Evolutionary conservation across 257 asterid species (phyloP), one percentile per base, ranked within the genome.

Genomic region (Rhazya stricta): DNA sequence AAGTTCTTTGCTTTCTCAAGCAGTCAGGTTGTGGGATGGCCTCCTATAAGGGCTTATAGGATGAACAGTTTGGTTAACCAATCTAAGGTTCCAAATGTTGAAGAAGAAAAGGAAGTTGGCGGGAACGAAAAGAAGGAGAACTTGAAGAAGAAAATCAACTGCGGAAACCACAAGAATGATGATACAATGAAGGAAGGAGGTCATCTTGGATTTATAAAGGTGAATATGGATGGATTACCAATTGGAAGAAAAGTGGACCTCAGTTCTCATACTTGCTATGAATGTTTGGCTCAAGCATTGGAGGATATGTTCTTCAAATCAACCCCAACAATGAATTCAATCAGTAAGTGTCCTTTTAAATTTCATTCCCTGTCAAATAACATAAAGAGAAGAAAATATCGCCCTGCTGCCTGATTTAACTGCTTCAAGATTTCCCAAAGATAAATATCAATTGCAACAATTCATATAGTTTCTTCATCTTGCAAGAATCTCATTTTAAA

Each of bases 11-110:
- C 53, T 71, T 74, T 41, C 54, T 76, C 71, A 69, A 88, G 86
- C 92, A 89, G 91, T 72, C 98, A 93, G 81, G 93, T 93, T 72
- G 98, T 93, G 84, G 98, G 98, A 79, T 93, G 98, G 98, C 98
- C 98, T 58, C 98, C 98, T 25, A 77, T 93, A 63, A 86, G 92
- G 82, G 79, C 93, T 21, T 86, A 85, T 74, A 88, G 97, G 71
- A 88, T 91, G 90, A 91, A 86, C 84, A 89, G 89, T 48, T 74
- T 93, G 85, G 90, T 81, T 50, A 89, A 83, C 83, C 94, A 89
- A 79, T 57, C 91, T 66, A 91, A 89, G 81, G 72, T 76, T 69
- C 78, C 87, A 11, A 84, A 78, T 72, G 81, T 9, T 48, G 97
- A 83, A 50, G 90, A 88, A 27, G 88, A 77, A 5, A 87, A 86